Conservation (phyloP, 2,329 filamentous ascomycete genomes). For the Fusarium piperis region DNA sequence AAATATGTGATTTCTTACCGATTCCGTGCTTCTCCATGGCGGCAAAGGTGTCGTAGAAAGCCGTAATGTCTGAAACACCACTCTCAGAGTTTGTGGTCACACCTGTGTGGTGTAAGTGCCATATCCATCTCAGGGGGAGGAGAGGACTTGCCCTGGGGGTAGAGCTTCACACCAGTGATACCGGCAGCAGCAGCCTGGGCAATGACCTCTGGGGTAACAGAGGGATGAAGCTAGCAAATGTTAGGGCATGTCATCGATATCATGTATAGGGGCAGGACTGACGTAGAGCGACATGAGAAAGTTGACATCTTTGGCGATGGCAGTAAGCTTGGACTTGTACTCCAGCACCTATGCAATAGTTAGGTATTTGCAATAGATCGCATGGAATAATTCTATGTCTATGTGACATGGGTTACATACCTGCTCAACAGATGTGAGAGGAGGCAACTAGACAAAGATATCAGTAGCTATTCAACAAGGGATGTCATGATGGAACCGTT, state of each 20-base stretch:
- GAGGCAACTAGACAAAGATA: constrained; percentile 20
- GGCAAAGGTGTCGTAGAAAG: constrained; percentile 82
- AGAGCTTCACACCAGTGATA: constrained; percentile 77
- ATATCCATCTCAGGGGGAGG: neutral
- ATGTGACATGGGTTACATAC: constrained; percentile 6
- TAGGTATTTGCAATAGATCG: neutral
- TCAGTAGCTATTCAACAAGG: constrained; percentile 6
- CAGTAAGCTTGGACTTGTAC: constrained; percentile 70
- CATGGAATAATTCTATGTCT: neutral
- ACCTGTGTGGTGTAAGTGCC: constrained; percentile 48
- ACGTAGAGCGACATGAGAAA: constrained; percentile 80
- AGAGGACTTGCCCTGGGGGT: constrained; percentile 58
- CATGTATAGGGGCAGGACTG: constrained; percentile 22
- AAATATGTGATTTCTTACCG: constrained; percentile 20
- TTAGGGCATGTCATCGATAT: constrained; percentile 2
- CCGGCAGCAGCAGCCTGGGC: constrained; percentile 77
- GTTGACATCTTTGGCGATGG: constrained; percentile 69
- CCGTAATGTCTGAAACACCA: constrained; percentile 75
- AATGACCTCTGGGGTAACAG: constrained; percentile 75
- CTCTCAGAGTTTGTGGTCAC: constrained; percentile 74
- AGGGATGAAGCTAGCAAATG: constrained; percentile 60
- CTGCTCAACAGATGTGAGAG: constrained; percentile 28
- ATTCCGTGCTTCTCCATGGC: constrained; percentile 87
- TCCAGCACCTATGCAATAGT: constrained; percentile 62
- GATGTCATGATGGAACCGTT: neutral